phyloP scores from a whole-genome alignment of 2,329 filamentous ascomycete genomes.

The Sclerotinia minor region DNA sequence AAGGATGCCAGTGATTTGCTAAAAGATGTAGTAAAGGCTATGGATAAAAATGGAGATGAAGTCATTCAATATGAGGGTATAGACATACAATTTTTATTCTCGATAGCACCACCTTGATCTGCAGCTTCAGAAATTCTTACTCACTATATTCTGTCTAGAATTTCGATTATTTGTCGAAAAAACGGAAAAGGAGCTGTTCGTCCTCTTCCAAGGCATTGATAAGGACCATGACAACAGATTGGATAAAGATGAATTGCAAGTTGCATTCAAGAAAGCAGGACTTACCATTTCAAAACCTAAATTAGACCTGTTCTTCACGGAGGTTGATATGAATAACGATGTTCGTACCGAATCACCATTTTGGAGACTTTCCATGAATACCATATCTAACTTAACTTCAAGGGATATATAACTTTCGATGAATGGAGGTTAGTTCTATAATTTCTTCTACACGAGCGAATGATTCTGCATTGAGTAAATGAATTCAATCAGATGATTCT shows the following conservation, averaged over 20 bases:
- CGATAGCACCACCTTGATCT: background rate
- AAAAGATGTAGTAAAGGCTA: conserved; percentile 73
- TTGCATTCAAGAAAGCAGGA: conserved; percentile 76
- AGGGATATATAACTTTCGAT: conserved; percentile 73
- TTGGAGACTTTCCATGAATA: background rate
- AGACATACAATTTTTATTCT: conserved; percentile 34
- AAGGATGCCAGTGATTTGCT: conserved; percentile 92
- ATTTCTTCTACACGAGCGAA: conserved; percentile 5
- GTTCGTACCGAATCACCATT: conserved; percentile 28
- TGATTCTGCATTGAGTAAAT: background rate
- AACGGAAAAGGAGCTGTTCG: conserved; percentile 79
- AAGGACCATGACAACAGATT: conserved; percentile 80
- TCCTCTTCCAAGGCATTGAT: conserved; percentile 85
- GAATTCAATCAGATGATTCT: background rate
- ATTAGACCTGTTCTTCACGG: conserved; percentile 80
- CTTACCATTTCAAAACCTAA: conserved; percentile 75
- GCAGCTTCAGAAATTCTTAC: conserved; percentile 12
- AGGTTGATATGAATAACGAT: conserved; percentile 88
- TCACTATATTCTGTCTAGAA: conserved; percentile 54
- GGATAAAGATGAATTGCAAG: conserved; percentile 78
- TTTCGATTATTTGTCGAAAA: conserved; percentile 86
- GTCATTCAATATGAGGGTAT: conserved; percentile 88
- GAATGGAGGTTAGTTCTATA: conserved; percentile 81
- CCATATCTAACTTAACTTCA: conserved; percentile 36
- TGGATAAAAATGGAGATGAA: conserved; percentile 85